A percentile compares a stretch with the other conserved stretches of the same genome.
phyloP scores from a whole-genome alignment of 768 basidiomycete species.

The Boletus eberwhitei region DNA sequence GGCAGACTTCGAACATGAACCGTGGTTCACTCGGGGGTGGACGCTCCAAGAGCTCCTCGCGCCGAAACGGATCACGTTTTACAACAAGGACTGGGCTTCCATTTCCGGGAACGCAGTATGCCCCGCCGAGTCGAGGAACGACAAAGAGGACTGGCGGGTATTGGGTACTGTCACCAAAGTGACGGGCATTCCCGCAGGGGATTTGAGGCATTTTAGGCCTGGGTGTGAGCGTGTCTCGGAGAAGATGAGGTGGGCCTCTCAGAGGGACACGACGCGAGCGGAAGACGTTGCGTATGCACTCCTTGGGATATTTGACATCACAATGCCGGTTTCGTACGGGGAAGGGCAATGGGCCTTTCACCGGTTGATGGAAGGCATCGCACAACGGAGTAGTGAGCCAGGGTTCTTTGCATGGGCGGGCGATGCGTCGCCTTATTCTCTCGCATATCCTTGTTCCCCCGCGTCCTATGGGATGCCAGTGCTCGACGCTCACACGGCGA shows the following conservation, averaged over 20 bases:
- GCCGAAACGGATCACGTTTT: conserved; percentile 2
- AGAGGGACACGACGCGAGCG: conserved; percentile 6
- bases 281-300: conserved; percentile 13
- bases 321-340: conserved; percentile 14
- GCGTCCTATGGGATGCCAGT: conserved; percentile 3
- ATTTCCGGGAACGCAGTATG: neutral
- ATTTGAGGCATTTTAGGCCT: conserved; percentile 7
- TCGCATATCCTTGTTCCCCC: conserved; percentile 7
- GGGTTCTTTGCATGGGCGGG: conserved; percentile 19
- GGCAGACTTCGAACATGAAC: conserved; percentile 7
- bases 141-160: conserved; percentile 8
- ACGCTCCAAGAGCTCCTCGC: conserved; percentile 13
- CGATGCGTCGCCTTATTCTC: conserved; percentile 8
- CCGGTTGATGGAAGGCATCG: conserved; percentile 6
- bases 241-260: conserved; percentile 17
- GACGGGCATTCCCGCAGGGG: conserved; percentile 1
- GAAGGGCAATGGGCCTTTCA: conserved; percentile 15
- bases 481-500: neutral
- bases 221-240: conserved; percentile 6
- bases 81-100: conserved; percentile 1
- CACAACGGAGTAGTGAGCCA: conserved; percentile 6
- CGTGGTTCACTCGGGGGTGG: conserved; percentile 13
- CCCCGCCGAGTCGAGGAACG: neutral
- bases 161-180: conserved; percentile 2
- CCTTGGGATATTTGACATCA: conserved; percentile 16